Percentiles rank a stretch among this genome's conserved stretches.
These are phyloP conservation scores for Nothopassalora personata DNA, from an alignment of 2,329 filamentous ascomycete species.

Conservation along the genomic window DNA sequence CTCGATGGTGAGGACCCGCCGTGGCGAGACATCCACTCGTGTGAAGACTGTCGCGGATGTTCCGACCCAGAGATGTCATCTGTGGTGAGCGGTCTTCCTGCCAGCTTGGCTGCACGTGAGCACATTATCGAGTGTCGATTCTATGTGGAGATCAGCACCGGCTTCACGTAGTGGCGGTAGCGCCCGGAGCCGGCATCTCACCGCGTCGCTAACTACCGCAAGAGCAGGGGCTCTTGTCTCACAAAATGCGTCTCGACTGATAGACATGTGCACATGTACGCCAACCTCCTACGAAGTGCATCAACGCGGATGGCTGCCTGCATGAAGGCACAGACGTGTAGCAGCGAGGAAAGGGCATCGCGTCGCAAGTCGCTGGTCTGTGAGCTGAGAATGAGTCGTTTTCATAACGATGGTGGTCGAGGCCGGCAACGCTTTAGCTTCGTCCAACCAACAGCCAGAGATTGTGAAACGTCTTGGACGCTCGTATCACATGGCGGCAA, in stretches of 20 bases:
- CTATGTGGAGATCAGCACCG: neutral
- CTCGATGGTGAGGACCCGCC: neutral
- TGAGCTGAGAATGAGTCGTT: neutral
- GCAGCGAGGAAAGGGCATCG: neutral
- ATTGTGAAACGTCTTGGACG: constrained; percentile 1
- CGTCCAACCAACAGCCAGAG: neutral
- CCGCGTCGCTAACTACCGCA: neutral
- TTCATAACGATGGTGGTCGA: neutral
- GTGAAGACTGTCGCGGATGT: neutral
- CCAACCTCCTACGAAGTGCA: neutral
- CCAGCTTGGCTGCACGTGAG: neutral
- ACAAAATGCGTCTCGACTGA: neutral
- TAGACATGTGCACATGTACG: neutral
- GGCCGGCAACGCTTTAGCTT: neutral
- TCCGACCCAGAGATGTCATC: neutral
- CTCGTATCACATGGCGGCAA: neutral
- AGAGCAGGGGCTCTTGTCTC: neutral
- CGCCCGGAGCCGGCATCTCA: neutral
- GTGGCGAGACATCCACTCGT: neutral
- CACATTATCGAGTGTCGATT: neutral
- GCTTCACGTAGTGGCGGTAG: neutral
- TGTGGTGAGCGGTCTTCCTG: neutral
- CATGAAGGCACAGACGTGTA: neutral
- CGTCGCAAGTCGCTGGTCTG: neutral
- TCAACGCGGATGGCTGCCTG: neutral